phyloP scores from a whole-genome alignment of 257 asterid species.

The Solanum paucissectum region DNA sequence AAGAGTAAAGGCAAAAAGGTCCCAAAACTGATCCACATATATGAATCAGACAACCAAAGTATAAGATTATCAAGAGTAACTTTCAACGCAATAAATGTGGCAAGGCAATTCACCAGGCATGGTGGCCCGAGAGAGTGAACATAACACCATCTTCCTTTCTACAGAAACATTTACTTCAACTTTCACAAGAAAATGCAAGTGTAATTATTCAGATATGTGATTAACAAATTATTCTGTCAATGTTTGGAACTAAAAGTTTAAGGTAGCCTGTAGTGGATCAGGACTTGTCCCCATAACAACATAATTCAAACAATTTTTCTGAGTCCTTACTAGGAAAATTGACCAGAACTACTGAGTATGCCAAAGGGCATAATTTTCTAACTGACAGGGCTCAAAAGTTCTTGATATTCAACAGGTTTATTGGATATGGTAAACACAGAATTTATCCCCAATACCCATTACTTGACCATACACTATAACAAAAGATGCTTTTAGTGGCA shows the following conservation, averaged over 20 bases:
- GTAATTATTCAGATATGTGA: neutral
- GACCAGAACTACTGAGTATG: neutral
- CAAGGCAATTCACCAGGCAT: neutral
- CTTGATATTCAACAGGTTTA: neutral
- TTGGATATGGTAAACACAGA: neutral
- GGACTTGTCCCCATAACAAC: neutral
- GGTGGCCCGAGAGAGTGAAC: neutral
- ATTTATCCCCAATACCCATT: neutral
- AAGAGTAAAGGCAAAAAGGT: neutral
- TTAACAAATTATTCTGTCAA: neutral
- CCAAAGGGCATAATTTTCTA: neutral
- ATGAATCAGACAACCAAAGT: neutral
- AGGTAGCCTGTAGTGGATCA: neutral
- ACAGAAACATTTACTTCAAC: neutral
- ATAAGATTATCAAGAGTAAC: neutral
- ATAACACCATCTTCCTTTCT: neutral
- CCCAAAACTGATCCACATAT: neutral
- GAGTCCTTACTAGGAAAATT: neutral
- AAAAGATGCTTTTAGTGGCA: no score
- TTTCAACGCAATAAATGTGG: neutral
- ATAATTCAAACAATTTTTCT: neutral
- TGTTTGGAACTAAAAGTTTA: neutral
- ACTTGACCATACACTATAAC: no score
- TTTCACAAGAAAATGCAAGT: neutral
- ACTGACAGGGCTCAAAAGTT: neutral